These are phyloP conservation scores for Beauveria sp. DNA, from an alignment of 2,329 filamentous ascomycete species.

Conservation along the genomic window DNA sequence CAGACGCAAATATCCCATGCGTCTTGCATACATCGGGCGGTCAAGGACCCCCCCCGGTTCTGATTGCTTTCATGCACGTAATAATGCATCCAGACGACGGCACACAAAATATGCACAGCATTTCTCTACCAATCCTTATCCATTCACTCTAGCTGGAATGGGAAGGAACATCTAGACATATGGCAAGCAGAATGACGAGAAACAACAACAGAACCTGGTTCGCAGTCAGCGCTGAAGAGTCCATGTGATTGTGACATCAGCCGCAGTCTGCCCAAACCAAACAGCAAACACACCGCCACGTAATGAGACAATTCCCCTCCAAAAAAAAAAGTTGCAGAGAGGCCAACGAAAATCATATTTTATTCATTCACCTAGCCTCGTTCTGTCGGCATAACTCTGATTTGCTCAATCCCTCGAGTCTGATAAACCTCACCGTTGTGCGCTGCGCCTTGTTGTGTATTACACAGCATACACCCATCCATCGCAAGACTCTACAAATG, in stretches of 20 bases:
- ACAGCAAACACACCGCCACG: conserved; percentile 5
- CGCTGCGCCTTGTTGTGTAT: no score
- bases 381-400: no score
- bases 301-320: background rate
- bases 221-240: background rate
- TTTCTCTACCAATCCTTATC: no score
- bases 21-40: conserved; percentile 1
- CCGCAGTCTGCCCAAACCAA: background rate
- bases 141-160: background rate
- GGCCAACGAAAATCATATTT: background rate
- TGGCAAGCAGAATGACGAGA: background rate
- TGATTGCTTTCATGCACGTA: conserved; percentile 1
- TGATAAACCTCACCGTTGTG: no score
- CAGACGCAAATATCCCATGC: background rate
- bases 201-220: background rate
- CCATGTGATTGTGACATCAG: conserved; percentile 6
- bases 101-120: background rate
- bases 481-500: no score
- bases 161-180: background rate
- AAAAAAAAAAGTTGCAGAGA: background rate
- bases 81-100: background rate
- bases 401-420: no score
- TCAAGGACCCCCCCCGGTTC: background rate
- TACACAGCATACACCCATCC: no score
- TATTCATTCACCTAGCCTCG: no score